Evolutionary conservation across 179 eudicot species (phyloP).

Genomic region (Actinidia chinensis): DNA sequence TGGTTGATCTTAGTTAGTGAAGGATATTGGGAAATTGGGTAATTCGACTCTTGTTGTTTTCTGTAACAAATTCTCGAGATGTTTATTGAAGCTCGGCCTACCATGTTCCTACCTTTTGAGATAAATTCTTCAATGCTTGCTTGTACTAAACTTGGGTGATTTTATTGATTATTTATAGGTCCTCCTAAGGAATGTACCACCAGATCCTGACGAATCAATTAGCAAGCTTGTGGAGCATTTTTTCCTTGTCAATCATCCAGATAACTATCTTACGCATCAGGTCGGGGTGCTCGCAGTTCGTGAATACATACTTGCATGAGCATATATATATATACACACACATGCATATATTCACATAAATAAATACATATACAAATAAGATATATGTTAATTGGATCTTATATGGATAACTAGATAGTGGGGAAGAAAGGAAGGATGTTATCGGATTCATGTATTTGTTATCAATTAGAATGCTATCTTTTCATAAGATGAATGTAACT

Average conservation of each 20-base stretch:
- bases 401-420: background rate
- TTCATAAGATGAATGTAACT: background rate
- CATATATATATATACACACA: background rate
- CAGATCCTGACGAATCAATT: constrained; percentile 82
- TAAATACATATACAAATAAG: too few relatives aligned
- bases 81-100: constrained; percentile 1
- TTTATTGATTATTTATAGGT: constrained; percentile 46
- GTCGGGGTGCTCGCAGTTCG: constrained; percentile 30
- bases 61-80: background rate
- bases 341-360: background rate
- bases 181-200: constrained; percentile 83
- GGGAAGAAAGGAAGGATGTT: background rate
- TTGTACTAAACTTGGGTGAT: constrained; percentile 20
- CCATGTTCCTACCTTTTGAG: background rate
- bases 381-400: too few relatives aligned
- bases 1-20: background rate
- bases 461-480: background rate
- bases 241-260: constrained; percentile 94
- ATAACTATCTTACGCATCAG: constrained; percentile 89
- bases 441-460: background rate
- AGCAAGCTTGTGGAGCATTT: constrained; percentile 94
- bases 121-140: background rate
- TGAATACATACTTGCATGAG: background rate
- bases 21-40: background rate
- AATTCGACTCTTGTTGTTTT: background rate